Evolutionary conservation across 2,329 filamentous ascomycete genomes (phyloP), one percentile per base, ranked within the genome.

Genomic region (Dactylellina parvicollis): DNA sequence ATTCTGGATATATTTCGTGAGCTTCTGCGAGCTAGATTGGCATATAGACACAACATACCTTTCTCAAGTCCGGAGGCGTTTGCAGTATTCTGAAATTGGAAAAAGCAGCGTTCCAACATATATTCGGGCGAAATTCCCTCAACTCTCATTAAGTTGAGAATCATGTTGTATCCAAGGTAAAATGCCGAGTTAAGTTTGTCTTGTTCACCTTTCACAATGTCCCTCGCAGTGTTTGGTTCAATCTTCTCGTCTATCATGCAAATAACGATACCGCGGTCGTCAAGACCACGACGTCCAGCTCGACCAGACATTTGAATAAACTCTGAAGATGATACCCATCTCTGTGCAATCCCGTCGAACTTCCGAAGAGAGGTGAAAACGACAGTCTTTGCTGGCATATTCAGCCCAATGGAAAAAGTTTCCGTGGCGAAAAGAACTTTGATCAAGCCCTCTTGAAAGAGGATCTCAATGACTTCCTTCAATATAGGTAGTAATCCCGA

Each of bases 161-260:
- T 92, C 95, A 99, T 99, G 83, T 99, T 99, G 85, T 99, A 99
- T 30, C 95, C 93, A 14, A 99, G 86, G 80, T 99, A 92, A 82
- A 99, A 99, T 1, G 95, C 95, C 2, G 95, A 98, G 82, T 98
- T 98, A 28, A 99, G 88, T 77, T 93, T 92, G 81, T 99, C 96
- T 81, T 99, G 95, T 79, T 97, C 91, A 76, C 95, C 95, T 59
- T 95, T 92, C 10, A 99, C 95, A 77, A 99, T 97, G 75, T 91
- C 89, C 82, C 96, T 96, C 42, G 95, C 94, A n/a, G 90, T 89
- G 1, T 92, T 88, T 0, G 95, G 95, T 79, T 99, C 95, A 83
- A 99, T 94, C 82, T 95, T 92, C 80, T 96, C 91, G 79, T 96
- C 90, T 75, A 99, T 91, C 94, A 99, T 98, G 92, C 99, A 98